Evolutionary conservation across 305 asterid genomes (phyloP).

Genomic region (Solanum chacoense): DNA sequence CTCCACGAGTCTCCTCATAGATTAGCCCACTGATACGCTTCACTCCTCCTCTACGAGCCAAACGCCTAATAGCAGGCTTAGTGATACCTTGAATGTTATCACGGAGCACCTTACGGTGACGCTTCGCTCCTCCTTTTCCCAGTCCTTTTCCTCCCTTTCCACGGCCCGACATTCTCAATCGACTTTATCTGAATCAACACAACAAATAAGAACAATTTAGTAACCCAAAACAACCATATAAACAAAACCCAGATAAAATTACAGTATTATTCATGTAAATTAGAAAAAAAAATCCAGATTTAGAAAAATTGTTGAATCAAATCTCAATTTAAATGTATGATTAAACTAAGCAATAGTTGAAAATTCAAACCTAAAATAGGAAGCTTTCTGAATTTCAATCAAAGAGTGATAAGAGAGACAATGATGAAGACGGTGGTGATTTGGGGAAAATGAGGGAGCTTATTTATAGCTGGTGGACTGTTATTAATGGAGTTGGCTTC

Average conservation of each 20-base stretch:
- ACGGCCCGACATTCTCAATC: conserved; percentile 8
- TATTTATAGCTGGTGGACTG: not conserved
- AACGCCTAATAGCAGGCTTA: not conserved
- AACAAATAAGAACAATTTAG: not conserved
- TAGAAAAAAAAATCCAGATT: too few species aligned
- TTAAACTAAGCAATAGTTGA: not conserved
- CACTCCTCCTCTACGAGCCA: conserved; percentile 5
- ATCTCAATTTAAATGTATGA: not conserved
- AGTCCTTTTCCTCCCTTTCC: conserved; percentile 19
- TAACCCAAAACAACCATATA: not conserved
- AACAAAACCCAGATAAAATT: not conserved
- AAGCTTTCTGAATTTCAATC: not conserved
- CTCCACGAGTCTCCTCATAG: conserved; percentile 10
- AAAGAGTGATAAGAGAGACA: not conserved
- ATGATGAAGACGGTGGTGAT: not conserved
- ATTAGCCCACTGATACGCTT: conserved; percentile 2
- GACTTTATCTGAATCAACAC: not conserved
- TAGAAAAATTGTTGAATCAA: not conserved
- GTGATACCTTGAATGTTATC: conserved; percentile 1
- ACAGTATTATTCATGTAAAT: not conserved
- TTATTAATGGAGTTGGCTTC: not conserved
- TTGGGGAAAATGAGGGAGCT: not conserved
- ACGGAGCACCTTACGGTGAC: not conserved
- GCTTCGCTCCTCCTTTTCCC: conserved; percentile 14
- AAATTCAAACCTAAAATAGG: not conserved